Evolutionary conservation across 108 stramenopile genomes (phyloP), one percentile per base, ranked within the genome.

Genomic region (Stephanodiscus triporus): DNA sequence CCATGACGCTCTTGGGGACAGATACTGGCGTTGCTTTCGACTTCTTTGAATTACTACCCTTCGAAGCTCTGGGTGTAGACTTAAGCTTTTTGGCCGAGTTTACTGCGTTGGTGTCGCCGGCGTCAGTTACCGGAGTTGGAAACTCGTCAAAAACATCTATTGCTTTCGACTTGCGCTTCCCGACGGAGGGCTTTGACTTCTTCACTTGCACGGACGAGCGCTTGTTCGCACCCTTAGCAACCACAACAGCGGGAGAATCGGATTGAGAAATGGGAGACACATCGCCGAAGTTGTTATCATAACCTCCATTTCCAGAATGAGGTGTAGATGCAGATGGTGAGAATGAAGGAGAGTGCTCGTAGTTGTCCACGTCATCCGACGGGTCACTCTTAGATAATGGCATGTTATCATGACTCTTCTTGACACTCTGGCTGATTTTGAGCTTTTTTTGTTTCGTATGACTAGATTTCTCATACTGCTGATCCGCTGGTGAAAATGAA

Each of bases 1-100:
- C 45, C 72, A 73, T 73, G 0, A 66, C 79, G 22, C 68, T 69
- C 56, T 26, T 63, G 23, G 66, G 56, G 13, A 73, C 29, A 20
- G 79, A 80, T 38, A 80, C 72, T 4, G 79, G 79, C 29, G 79
- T 79, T 19, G 71, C 66, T 47, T 79, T 80, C 13, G 72, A 57
- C 66, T 62, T 60, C 24, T 9, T 63, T 34, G 37, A 56, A 36
- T 24, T 62, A 26, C 48, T n/a, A 32, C 70, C 48, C 43, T 45
- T 37, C 32, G 71, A 70, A 22, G 69, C 10, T 32, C 24, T 48
- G 36, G 77, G 67, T 49, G 66, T 72, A 22, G 78, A 55, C 43
- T 68, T 72, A 36, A 38, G 48, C 54, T 72, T 79, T 36, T 72
- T 68, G 37, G 49, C 19, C 50, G 43, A 59, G 26, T 20, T 58